Base-by-base conservation (phyloP, 192 early-diverging fungal species). In the Powellomyces hirtus region DNA sequence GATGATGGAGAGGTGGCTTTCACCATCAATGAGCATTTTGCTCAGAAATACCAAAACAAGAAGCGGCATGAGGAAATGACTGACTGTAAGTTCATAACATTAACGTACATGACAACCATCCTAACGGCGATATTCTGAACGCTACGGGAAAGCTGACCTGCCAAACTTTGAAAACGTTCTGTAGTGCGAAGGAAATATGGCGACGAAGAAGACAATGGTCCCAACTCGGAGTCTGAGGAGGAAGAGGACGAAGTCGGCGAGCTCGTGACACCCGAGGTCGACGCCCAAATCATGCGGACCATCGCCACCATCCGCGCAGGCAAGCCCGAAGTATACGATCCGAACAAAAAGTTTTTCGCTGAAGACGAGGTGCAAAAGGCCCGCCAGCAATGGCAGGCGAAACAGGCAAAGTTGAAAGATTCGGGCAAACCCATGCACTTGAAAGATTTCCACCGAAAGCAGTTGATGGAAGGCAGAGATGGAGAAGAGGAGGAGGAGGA, bases 271-370 rank as follows among this genome's bases (percentile, higher is more conserved):
- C 92, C 94, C 5, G 92, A 90, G 31, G 72, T 97, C 8, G 95
- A 98, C 63, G 90, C 87, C 6, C 91, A 96, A 75, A 97, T 98
- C 59, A 84, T 98, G 85, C 90, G 90, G 60, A 95, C 96, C 1
- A 91, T 97, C 63, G 85, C 86, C 0, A 78, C 89, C 29, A 90
- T 98, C 52, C 84, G 87, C 1, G 74, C 80, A 16, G 88, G 90
- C 44, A 88, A 94, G 60, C 86, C 88, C 31, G 81, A 85, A 68
- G 89, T 98, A 0, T 98, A 98, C 73, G 87, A 97, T 58, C 73
- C 84, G 1, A 79, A 77, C 0, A 77, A 80, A 6, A 81, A 81
- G 45, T 96, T 98, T 77, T 98, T 96, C 72, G 36, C 62, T 27
- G 77, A 87, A 7, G 74, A 85, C 16, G 80, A 88, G 58, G 77